A percentile compares a stretch with the other conserved stretches of the same genome.
Evolutionary conservation across 306 rosid genomes (phyloP).

Genomic region (Potentilla sterilis): DNA sequence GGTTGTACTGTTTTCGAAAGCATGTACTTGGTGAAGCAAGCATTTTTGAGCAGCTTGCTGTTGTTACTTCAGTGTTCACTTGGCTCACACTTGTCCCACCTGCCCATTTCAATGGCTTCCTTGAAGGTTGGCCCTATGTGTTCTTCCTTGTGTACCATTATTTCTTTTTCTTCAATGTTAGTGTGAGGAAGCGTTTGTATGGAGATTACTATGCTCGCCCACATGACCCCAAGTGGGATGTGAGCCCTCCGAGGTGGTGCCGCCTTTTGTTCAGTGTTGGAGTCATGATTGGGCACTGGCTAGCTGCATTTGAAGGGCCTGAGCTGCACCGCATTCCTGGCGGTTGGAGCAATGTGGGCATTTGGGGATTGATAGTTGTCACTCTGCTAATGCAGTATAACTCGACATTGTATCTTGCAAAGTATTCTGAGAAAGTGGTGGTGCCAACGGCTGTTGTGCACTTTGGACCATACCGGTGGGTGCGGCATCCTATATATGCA

Average conservation of each 20-base stretch:
- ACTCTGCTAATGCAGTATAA: conserved; percentile 78
- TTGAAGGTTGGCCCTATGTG: conserved; percentile 91
- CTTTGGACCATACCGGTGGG: conserved; percentile 92
- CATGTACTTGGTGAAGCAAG: conserved; percentile 63
- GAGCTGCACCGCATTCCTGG: conserved; percentile 73
- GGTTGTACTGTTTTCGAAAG: conserved; percentile 62
- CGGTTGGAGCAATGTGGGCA: conserved; percentile 66
- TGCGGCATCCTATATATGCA: conserved; percentile 86
- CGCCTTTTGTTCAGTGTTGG: conserved; percentile 67
- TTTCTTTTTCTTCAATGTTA: conserved; percentile 92
- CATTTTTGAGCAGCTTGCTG: conserved; percentile 69
- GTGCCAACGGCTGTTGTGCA: conserved; percentile 86
- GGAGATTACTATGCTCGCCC: conserved; percentile 75
- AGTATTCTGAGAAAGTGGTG: conserved; percentile 86
- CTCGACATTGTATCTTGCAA: conserved; percentile 77
- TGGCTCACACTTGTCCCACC: conserved; percentile 96
- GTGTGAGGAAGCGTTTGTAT: conserved; percentile 70
- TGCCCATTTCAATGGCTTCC: conserved; percentile 84
- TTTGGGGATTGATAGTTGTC: conserved; percentile 61
- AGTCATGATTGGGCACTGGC: conserved; percentile 75
- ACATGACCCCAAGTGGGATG: conserved; percentile 89
- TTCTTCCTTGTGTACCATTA: conserved; percentile 87
- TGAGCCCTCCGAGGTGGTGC: conserved; percentile 52
- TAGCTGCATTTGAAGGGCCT: conserved; percentile 95
- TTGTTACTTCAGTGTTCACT: conserved; percentile 77